A percentile compares a stretch with the other conserved stretches of the same genome.
Conservation (phyloP, 768 basidiomycete genomes). For the Agaricus sinodeliciosus region DNA sequence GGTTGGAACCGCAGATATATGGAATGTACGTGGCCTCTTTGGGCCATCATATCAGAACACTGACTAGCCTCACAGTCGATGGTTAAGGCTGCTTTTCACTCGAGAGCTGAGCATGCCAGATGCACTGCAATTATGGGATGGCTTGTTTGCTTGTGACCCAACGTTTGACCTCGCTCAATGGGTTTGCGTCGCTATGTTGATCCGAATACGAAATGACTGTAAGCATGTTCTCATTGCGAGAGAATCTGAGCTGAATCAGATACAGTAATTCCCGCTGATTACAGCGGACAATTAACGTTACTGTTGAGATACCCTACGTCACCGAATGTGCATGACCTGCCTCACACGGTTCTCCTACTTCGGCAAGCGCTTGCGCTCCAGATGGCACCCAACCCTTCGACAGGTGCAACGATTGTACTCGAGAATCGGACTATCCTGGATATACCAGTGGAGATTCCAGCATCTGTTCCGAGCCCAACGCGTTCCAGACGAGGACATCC, state of each 20-base stretch:
- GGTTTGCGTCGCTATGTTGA: conserved; percentile 91
- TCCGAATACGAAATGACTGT: conserved; percentile 89
- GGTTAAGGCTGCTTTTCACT: conserved; percentile 90
- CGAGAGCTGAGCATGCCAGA: conserved; percentile 81
- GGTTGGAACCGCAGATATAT: conserved; percentile 95
- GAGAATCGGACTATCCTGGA: conserved; percentile 79
- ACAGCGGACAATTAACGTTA: conserved; percentile 75
- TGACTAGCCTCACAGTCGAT: conserved; percentile 52
- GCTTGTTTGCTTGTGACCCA: conserved; percentile 83
- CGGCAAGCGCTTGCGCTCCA: conserved; percentile 79
- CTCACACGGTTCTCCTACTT: conserved; percentile 66
- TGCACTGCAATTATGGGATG: conserved; percentile 93
- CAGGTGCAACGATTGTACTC: conserved; percentile 70
- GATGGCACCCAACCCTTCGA: conserved; percentile 64
- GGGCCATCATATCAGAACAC: background rate
- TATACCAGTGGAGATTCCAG: conserved; percentile 63
- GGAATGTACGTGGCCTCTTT: conserved; percentile 63
- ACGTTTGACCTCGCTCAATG: conserved; percentile 73
- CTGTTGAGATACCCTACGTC: conserved; percentile 81
- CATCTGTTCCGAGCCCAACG: conserved; percentile 19
- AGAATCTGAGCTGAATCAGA: background rate
- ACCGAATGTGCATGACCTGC: conserved; percentile 27
- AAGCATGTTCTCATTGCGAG: conserved; percentile 23
- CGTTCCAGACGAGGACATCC: conserved; percentile 4
- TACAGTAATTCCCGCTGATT: conserved; percentile 81